A percentile compares a stretch with the other conserved stretches of the same genome.
Conservation (phyloP, 208 protist species). For the Crithidia thermophila region DNA sequence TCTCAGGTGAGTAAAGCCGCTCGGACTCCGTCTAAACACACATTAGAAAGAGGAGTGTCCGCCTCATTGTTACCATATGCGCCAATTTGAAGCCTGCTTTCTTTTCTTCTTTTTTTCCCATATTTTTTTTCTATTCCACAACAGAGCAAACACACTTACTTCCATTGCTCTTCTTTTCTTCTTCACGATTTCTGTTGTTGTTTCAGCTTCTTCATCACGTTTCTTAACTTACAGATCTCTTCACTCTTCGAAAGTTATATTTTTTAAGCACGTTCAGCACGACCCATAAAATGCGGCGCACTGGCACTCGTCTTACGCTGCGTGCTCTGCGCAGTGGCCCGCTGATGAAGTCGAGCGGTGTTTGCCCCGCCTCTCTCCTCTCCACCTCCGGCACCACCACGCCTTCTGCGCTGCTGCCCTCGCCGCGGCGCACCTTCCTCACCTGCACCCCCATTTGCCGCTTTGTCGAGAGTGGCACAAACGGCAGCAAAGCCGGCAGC, state of each 20-base stretch:
- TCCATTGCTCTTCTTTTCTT: too few relatives aligned
- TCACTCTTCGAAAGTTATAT: background rate
- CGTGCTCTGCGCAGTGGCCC: background rate
- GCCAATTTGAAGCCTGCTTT: too few relatives aligned
- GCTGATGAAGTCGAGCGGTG: background rate
- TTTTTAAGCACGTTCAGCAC: background rate
- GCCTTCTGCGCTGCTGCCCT: background rate
- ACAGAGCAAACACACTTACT: too few relatives aligned
- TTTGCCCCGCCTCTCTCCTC: background rate
- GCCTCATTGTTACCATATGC: too few relatives aligned
- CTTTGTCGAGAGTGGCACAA: too few relatives aligned
- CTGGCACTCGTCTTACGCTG: background rate
- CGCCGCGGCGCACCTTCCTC: too few relatives aligned
- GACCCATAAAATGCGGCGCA: constrained; percentile 8
- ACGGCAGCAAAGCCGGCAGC: too few relatives aligned
- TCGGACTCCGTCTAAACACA: too few relatives aligned
- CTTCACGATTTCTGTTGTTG: constrained; percentile 1
- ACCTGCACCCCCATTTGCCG: background rate
- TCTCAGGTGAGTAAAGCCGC: too few relatives aligned
- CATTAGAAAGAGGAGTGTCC: too few relatives aligned
- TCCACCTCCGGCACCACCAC: background rate
- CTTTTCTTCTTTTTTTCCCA: too few relatives aligned
- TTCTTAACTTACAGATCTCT: background rate
- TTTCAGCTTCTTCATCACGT: constrained; percentile 1
- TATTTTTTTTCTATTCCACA: too few relatives aligned